Percentiles rank a stretch among this genome's conserved stretches.
Evolutionary conservation across 2,329 filamentous ascomycete genomes (phyloP).

Genomic region (Cryphonectria naterciae): DNA sequence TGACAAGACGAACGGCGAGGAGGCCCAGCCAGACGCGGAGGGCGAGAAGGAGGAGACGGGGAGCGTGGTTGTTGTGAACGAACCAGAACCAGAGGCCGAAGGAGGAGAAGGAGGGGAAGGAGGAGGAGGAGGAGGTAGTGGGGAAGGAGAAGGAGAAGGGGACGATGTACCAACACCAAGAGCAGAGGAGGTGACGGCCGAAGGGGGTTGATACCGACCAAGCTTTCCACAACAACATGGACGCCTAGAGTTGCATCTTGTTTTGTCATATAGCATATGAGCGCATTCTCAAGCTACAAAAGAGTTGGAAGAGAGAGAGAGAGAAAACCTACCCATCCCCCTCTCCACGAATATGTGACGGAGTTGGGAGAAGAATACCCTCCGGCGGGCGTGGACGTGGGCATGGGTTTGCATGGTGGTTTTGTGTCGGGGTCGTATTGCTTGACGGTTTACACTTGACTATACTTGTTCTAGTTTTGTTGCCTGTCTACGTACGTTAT

Average conservation of each 20-base stretch:
- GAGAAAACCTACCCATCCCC: not conserved
- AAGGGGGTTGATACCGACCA: not conserved
- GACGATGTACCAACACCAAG: conserved; percentile 24
- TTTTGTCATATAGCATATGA: conserved; percentile 14
- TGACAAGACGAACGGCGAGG: conserved; percentile 47
- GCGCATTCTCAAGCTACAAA: conserved; percentile 19
- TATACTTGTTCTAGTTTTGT: conserved; percentile 13
- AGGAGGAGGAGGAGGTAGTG: conserved; percentile 10
- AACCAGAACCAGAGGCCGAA: conserved; percentile 11
- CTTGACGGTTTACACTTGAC: conserved; percentile 3
- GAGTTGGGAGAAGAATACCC: not conserved
- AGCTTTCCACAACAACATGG: conserved; percentile 1
- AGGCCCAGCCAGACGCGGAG: conserved; percentile 10
- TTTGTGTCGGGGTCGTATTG: not conserved
- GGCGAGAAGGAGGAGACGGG: conserved; percentile 13
- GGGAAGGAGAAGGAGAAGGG: conserved; percentile 5
- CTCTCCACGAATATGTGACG: not conserved
- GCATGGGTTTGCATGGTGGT: not conserved
- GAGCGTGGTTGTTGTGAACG: not conserved
- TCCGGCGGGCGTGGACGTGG: not conserved
- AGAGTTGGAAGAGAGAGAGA: not conserved
- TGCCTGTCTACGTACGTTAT: conserved; percentile 24
- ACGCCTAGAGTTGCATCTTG: conserved; percentile 9
- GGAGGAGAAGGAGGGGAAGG: conserved; percentile 8
- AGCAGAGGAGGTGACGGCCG: conserved; percentile 10